A percentile compares a stretch with the other conserved stretches of the same genome.
These are phyloP conservation scores for Quillaja saponaria DNA, from an alignment of 306 rosid genomes.

Conservation along the genomic window DNA sequence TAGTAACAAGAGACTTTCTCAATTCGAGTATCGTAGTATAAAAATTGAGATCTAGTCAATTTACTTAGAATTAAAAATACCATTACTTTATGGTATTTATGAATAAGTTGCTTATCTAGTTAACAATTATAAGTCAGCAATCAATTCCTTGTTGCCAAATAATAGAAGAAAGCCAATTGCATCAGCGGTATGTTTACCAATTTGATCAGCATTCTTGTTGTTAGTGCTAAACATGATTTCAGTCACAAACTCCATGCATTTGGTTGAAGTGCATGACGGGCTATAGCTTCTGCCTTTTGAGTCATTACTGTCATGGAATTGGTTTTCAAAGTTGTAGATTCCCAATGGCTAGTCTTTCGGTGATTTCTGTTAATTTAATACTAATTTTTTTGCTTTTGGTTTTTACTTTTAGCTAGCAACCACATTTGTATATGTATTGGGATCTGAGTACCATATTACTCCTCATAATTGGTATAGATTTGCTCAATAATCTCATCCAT, in stretches of 20 bases:
- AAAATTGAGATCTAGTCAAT: no score
- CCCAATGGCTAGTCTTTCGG: background rate
- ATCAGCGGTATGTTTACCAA: background rate
- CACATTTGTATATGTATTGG: slow-evolving; percentile 32
- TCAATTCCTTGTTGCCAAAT: no score
- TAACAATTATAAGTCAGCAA: no score
- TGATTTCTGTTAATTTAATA: background rate
- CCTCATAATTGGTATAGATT: no score
- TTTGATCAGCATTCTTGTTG: background rate
- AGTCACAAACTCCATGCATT: background rate
- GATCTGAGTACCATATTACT: slow-evolving; percentile 38
- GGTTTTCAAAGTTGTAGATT: slow-evolving; percentile 15
- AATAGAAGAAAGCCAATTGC: no score
- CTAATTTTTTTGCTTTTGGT: background rate
- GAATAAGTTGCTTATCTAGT: slow-evolving; percentile 2
- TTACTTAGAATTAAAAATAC: no score
- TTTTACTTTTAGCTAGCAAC: no score
- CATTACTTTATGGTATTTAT: no score
- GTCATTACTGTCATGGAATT: background rate
- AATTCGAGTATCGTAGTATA: no score
- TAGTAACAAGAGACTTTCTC: no score
- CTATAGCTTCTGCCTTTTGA: background rate
- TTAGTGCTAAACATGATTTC: slow-evolving; percentile 1
- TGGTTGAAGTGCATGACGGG: background rate
- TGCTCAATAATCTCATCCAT: slow-evolving; percentile 46